Percentiles rank a stretch among this genome's conserved stretches.
Conservation (phyloP, 768 basidiomycete genomes). For the Boletellus sp. region DNA sequence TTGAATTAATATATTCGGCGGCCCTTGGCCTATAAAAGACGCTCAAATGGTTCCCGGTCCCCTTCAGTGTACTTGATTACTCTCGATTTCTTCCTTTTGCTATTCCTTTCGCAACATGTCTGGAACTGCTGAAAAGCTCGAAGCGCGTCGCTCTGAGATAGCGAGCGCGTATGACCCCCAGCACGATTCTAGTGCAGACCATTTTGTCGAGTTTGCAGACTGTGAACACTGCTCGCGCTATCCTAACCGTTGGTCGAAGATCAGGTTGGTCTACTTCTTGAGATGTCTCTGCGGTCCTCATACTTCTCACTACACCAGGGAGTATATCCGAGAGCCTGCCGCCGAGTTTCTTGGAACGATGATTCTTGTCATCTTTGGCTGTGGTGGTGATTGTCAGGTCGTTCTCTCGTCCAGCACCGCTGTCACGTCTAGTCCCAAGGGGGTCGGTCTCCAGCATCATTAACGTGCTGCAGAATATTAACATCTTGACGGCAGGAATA, state of each 20-base stretch:
- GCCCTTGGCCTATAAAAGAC: constrained; percentile 22
- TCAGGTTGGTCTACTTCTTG: constrained; percentile 38
- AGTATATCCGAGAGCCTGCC: constrained; percentile 51
- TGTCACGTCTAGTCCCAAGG: constrained; percentile 48
- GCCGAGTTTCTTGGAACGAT: constrained; percentile 63
- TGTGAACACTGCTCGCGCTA: constrained; percentile 36
- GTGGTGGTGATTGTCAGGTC: constrained; percentile 55
- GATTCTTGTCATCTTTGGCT: constrained; percentile 57
- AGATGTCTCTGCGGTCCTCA: constrained; percentile 1
- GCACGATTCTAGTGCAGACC: not conserved
- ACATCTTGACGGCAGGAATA: constrained; percentile 14
- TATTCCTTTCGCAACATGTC: constrained; percentile 18
- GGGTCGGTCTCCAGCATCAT: constrained; percentile 40
- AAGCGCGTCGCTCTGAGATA: constrained; percentile 19
- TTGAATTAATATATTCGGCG: not conserved
- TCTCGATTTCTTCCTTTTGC: not conserved
- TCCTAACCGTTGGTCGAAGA: constrained; percentile 54
- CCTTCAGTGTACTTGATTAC: not conserved
- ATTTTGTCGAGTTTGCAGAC: constrained; percentile 20
- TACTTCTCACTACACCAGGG: constrained; percentile 31
- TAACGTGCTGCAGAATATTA: not conserved
- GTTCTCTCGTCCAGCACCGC: constrained; percentile 43
- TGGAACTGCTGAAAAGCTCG: constrained; percentile 14
- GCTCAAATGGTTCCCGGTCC: not conserved
- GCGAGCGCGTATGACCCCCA: constrained; percentile 12